Evolutionary conservation across 1,139 yeast genomes (phyloP).

Genomic region (Pichia sp.): DNA sequence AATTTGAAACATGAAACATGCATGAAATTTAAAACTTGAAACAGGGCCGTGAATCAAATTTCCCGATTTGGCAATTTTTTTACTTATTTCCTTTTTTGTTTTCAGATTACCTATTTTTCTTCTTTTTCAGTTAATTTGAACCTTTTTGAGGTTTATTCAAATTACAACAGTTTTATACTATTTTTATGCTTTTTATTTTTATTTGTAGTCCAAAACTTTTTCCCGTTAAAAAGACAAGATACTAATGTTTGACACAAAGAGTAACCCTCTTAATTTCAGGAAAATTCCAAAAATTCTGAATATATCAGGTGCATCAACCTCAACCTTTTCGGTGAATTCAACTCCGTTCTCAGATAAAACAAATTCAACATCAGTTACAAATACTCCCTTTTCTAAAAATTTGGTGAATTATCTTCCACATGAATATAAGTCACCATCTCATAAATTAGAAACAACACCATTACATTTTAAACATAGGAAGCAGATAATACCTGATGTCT

Average conservation of each 20-base stretch:
- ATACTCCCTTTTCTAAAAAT: slow-evolving; percentile 1
- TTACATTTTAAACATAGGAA: not conserved
- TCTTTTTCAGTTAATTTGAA: no score
- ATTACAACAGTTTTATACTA: no score
- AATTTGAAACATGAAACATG: no score
- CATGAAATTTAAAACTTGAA: no score
- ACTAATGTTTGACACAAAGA: not conserved
- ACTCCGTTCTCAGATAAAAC: slow-evolving; percentile 8
- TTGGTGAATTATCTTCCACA: not conserved
- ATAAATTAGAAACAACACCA: not conserved
- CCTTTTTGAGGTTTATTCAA: no score
- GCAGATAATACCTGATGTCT: not conserved
- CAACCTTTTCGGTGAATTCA: slow-evolving; percentile 4
- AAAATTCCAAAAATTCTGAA: slow-evolving; percentile 9
- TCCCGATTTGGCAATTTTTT: no score
- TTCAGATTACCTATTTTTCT: no score
- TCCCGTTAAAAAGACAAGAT: no score
- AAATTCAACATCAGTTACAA: slow-evolving; percentile 1
- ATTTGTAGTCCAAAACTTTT: no score
- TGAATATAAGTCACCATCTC: not conserved
- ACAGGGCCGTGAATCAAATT: no score
- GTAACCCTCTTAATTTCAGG: slow-evolving; percentile 3
- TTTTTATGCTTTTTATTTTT: no score
- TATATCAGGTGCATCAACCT: slow-evolving; percentile 10
- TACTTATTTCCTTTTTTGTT: no score